phyloP scores from a whole-genome alignment of 2,329 filamentous ascomycete genomes.

The Ambrosiella beaveri region DNA sequence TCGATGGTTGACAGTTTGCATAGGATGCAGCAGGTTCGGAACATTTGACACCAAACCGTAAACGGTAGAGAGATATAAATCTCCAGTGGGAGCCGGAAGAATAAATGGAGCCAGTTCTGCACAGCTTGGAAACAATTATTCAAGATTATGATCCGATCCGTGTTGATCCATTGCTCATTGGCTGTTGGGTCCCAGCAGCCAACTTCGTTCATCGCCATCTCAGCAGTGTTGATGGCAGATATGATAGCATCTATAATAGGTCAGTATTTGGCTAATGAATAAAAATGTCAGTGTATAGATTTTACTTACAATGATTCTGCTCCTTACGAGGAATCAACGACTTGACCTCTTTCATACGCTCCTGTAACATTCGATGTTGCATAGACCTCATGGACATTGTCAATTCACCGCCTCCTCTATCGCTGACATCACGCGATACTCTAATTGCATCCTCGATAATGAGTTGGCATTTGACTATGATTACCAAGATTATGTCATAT shows the following conservation, averaged over 20 bases:
- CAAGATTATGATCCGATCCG: slow-evolving; percentile 6
- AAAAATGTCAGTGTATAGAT: neutral
- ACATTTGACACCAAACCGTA: slow-evolving; percentile 11
- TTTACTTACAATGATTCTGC: slow-evolving; percentile 7
- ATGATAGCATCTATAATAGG: slow-evolving; percentile 5
- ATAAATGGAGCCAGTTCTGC: slow-evolving; percentile 5
- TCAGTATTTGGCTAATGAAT: neutral
- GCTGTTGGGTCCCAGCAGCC: slow-evolving; percentile 8
- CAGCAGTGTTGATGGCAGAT: slow-evolving; percentile 6
- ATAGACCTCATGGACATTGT: slow-evolving; percentile 8
- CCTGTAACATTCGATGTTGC: slow-evolving; percentile 10
- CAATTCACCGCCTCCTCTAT: neutral
- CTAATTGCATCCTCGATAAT: slow-evolving; percentile 7
- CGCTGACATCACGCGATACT: slow-evolving; percentile 6
- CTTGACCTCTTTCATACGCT: slow-evolving; percentile 9
- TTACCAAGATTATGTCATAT: slow-evolving; percentile 4
- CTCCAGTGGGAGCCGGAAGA: slow-evolving; percentile 7
- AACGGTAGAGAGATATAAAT: slow-evolving; percentile 8
- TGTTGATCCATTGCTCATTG: slow-evolving; percentile 8
- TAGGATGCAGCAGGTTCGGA: slow-evolving; percentile 11
- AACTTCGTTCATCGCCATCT: slow-evolving; percentile 9
- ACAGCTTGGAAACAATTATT: slow-evolving; percentile 9
- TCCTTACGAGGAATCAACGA: neutral
- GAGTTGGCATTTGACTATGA: slow-evolving; percentile 10
- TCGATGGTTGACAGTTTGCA: slow-evolving; percentile 10